Percentiles rank a stretch among this genome's conserved stretches.
These are phyloP conservation scores for Yamadazyma kanchanaburiensis DNA, from an alignment of 1,139 yeast species.

Conservation along the genomic window DNA sequence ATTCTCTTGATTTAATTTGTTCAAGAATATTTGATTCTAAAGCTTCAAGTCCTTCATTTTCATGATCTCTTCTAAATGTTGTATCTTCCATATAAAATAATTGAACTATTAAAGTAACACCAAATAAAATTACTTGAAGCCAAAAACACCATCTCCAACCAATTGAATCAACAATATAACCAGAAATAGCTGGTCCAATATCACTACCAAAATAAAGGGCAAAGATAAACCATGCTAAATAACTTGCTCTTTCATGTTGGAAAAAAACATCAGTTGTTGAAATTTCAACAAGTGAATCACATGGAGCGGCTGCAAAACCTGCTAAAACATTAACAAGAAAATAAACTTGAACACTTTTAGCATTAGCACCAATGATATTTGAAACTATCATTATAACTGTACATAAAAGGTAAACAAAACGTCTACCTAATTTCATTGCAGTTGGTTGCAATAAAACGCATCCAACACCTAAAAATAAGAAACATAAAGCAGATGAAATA, in stretches of 20 bases:
- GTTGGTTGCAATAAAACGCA: slow-evolving; percentile 40
- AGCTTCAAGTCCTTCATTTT: slow-evolving; percentile 16
- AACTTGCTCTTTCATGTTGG: slow-evolving; percentile 44
- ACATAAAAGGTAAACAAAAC: slow-evolving; percentile 34
- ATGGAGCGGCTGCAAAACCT: slow-evolving; percentile 50
- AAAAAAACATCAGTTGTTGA: slow-evolving; percentile 47
- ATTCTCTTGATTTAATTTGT: slow-evolving; percentile 24
- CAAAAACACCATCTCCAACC: slow-evolving; percentile 49
- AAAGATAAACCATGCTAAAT: slow-evolving; percentile 35
- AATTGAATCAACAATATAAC: slow-evolving; percentile 35
- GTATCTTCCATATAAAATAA: slow-evolving; percentile 47
- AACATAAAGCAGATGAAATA: slow-evolving; percentile 29
- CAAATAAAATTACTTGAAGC: slow-evolving; percentile 46
- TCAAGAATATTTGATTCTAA: slow-evolving; percentile 18
- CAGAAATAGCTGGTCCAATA: slow-evolving; percentile 45
- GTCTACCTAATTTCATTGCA: slow-evolving; percentile 38
- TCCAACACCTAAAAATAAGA: slow-evolving; percentile 37
- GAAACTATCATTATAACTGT: slow-evolving; percentile 29
- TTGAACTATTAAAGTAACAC: slow-evolving; percentile 39
- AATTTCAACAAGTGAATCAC: slow-evolving; percentile 47
- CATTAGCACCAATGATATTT: slow-evolving; percentile 33
- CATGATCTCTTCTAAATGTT: slow-evolving; percentile 24
- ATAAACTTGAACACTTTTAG: slow-evolving; percentile 22
- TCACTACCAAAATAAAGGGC: slow-evolving; percentile 44
- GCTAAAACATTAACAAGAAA: slow-evolving; percentile 30